Percentiles rank a stretch among this genome's conserved stretches.
phyloP scores from a whole-genome alignment of 164 flowering plant species.

The Buxus sempervirens region DNA sequence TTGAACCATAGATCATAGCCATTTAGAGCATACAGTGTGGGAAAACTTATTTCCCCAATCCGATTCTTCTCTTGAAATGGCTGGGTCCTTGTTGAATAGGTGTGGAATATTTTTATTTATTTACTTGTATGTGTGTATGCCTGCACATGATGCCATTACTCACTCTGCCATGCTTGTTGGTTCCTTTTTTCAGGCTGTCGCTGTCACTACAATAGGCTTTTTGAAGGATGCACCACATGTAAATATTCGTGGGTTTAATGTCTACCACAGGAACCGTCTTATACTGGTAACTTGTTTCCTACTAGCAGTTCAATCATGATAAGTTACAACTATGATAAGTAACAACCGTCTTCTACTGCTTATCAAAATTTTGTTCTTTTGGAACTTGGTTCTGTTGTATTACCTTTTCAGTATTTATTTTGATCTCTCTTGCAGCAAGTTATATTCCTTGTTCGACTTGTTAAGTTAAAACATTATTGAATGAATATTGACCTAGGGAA shows the following conservation, averaged over 20 bases:
- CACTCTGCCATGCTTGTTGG: slow-evolving; percentile 6
- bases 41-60: too few species aligned
- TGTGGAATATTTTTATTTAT: not conserved
- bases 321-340: too few species aligned
- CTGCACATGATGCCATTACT: not conserved
- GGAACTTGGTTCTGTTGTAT: not conserved
- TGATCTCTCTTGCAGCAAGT: not conserved
- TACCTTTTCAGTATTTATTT: not conserved
- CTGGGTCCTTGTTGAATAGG: not conserved
- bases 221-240: slow-evolving; percentile 86
- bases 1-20: too few species aligned
- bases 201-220: slow-evolving; percentile 81
- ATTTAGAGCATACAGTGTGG: too few species aligned
- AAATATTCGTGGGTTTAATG: slow-evolving; percentile 78
- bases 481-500: not conserved
- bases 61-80: not conserved
- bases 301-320: not conserved
- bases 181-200: slow-evolving; percentile 47
- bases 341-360: too few species aligned
- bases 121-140: too few species aligned
- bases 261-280: slow-evolving; percentile 91
- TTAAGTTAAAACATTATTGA: not conserved
- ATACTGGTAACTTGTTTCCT: slow-evolving; percentile 54
- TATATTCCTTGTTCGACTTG: not conserved
- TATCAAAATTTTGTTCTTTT: slow-evolving; percentile 1